Evolutionary conservation across 2,329 filamentous ascomycete species (phyloP), one percentile per base, ranked within the genome.

Genomic region (Cercospora janseana): DNA sequence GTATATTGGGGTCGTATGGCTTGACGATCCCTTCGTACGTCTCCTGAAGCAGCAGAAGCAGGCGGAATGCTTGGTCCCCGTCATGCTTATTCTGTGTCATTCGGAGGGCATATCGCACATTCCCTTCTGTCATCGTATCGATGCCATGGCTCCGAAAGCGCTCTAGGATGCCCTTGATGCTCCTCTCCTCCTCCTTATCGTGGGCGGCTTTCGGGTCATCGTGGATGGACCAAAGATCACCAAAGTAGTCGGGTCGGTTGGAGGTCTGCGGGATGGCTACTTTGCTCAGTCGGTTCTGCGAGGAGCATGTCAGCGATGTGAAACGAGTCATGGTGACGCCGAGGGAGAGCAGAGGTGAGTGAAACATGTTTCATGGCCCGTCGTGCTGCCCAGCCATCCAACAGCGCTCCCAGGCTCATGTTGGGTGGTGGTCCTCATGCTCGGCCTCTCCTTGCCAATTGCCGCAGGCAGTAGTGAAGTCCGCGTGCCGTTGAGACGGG

Each of bases 11-110:
- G 48, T 88, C 79, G 71, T 88, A 95, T 12, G 82, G 80, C 55
- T 83, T 77, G 57, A 97, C 79, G 31, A 88, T 81, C 12, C 92
- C 91, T 23, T 88, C 81, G 29, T 88, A 83, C 0, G 92, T 88
- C 60, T 91, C 84, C 63, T 92, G 84, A 57, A 94, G 82, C 18
- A 96, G 75, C 32, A 86, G 72, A 41, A 96, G 76, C 53, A 96
- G 76, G 45, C 89, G 82, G 60, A 87, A 82, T 3, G 91, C 86
- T 63, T 83, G 85, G 42, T 88, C 83, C 15, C 81, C 70, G 65
- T 95, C 83, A 43, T 86, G 83, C 20, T 81, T 41, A 76, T 24
- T 85, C 81, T 63, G 83, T 29, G 78, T 75, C 12, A 81, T 82
- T 40, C 77, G 70, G 18, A 87, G 69, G 1, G 80, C 80, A 70